These are phyloP conservation scores for Vigna reflexopilosa DNA, from an alignment of 306 rosid species.

Conservation along the genomic window DNA sequence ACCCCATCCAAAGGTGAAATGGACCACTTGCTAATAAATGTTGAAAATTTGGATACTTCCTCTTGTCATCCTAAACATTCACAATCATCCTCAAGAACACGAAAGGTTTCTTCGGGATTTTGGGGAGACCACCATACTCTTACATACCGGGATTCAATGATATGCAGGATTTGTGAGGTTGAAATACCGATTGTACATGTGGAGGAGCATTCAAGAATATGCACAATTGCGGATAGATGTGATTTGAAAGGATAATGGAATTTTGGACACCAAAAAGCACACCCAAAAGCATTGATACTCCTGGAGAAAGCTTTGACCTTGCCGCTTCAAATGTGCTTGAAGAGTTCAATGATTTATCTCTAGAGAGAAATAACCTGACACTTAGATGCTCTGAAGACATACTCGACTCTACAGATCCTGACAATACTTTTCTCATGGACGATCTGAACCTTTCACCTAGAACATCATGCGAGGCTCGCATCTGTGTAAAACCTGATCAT, in stretches of 20 bases:
- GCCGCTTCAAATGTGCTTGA: conserved; percentile 64
- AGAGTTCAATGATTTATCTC: conserved; percentile 67
- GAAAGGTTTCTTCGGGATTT: conserved; percentile 63
- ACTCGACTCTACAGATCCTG: conserved; percentile 65
- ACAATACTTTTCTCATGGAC: conserved; percentile 59
- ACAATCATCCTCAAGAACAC: conserved; percentile 57
- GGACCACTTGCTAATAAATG: conserved; percentile 47
- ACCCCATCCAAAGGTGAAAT: conserved; percentile 51
- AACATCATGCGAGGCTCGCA: conserved; percentile 55
- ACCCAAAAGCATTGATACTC: conserved; percentile 66
- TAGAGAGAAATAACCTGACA: conserved; percentile 57
- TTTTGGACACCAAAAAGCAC: conserved; percentile 75
- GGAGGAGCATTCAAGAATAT: conserved; percentile 94
- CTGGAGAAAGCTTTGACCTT: conserved; percentile 64
- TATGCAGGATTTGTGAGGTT: conserved; percentile 96
- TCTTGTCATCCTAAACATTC: conserved; percentile 63
- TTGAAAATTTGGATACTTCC: conserved; percentile 51
- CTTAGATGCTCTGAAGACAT: conserved; percentile 59
- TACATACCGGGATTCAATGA: conserved; percentile 74
- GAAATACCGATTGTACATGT: conserved; percentile 94
- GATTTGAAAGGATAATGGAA: conserved; percentile 85
- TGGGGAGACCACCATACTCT: conserved; percentile 78
- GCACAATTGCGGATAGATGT: conserved; percentile 95
- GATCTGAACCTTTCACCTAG: conserved; percentile 58
- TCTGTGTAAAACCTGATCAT: conserved; percentile 54